Evolutionary conservation across 306 rosid genomes (phyloP).

Genomic region (Cucumis cinereus): DNA sequence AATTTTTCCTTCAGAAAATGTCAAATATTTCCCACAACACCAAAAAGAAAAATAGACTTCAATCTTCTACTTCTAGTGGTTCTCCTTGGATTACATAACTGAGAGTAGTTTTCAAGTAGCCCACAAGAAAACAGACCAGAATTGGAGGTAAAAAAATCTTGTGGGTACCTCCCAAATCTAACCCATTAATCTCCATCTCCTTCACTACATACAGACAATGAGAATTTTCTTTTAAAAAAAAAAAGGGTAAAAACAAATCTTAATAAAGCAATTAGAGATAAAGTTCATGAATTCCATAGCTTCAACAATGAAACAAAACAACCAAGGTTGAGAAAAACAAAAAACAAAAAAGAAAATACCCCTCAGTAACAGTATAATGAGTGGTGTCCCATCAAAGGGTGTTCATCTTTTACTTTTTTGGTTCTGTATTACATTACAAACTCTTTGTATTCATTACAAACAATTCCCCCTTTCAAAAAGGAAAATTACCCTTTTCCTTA

Average conservation of each 20-base stretch:
- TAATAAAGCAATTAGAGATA: background rate
- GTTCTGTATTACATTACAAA: background rate
- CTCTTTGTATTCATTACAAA: background rate
- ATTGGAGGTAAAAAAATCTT: conserved; percentile 4
- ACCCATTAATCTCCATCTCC: background rate
- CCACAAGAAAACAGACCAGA: conserved; percentile 1
- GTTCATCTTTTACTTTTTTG: background rate
- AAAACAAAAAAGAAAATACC: background rate
- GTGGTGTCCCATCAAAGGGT: conserved; percentile 4
- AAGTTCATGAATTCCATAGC: background rate
- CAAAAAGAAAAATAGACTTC: background rate
- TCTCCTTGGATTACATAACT: conserved; percentile 1
- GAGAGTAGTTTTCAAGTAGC: conserved; percentile 6
- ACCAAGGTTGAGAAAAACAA: background rate
- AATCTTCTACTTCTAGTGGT: conserved; percentile 7
- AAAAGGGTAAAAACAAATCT: background rate
- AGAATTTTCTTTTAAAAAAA: background rate
- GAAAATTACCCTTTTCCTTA: background rate
- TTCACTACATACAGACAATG: background rate
- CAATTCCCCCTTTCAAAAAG: conserved; percentile 3
- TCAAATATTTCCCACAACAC: conserved; percentile 2
- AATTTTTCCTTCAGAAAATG: conserved; percentile 3
- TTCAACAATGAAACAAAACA: background rate
- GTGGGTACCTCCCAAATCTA: conserved; percentile 5
- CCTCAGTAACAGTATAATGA: conserved; percentile 8